Evolutionary conservation across 2,329 filamentous ascomycete genomes (phyloP).

Genomic region (Alternaria novae-zelandiae): DNA sequence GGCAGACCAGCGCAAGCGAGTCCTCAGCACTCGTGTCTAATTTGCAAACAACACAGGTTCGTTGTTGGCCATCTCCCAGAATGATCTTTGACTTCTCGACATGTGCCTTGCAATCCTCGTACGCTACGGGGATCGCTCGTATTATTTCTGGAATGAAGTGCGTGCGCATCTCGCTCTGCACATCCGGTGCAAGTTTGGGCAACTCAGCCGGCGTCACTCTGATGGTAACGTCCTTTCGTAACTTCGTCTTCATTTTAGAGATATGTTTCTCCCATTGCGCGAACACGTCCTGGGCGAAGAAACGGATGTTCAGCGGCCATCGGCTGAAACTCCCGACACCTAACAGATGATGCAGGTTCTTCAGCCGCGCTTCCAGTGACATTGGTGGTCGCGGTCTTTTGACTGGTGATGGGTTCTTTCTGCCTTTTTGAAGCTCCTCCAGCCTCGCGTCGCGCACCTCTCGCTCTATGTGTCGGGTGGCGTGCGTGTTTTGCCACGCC

Average conservation of each 20-base stretch:
- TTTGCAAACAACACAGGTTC: slow-evolving; percentile 59
- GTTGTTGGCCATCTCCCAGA: slow-evolving; percentile 15
- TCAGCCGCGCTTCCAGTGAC: slow-evolving; percentile 72
- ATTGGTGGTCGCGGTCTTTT: slow-evolving; percentile 58
- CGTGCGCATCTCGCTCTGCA: slow-evolving; percentile 25
- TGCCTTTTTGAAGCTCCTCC: slow-evolving; percentile 37
- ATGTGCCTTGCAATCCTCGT: slow-evolving; percentile 56
- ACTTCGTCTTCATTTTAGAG: slow-evolving; percentile 28
- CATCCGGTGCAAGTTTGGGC: slow-evolving; percentile 24
- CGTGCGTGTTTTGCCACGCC: slow-evolving; percentile 87
- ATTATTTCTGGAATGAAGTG: slow-evolving; percentile 41
- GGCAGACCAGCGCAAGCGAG: slow-evolving; percentile 60
- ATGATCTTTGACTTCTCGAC: slow-evolving; percentile 58
- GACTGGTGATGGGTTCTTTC: slow-evolving; percentile 40
- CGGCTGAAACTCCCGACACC: slow-evolving; percentile 78
- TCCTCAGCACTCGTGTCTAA: slow-evolving; percentile 44
- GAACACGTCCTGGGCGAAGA: slow-evolving; percentile 76
- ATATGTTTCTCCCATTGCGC: slow-evolving; percentile 68
- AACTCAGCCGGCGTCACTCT: slow-evolving; percentile 40
- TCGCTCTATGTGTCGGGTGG: slow-evolving; percentile 76
- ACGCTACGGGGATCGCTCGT: slow-evolving; percentile 59
- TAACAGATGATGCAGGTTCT: slow-evolving; percentile 81
- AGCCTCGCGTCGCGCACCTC: slow-evolving; percentile 45
- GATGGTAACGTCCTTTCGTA: slow-evolving; percentile 38
- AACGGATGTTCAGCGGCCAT: slow-evolving; percentile 83